These are phyloP conservation scores for Juglanconis sp. DNA, from an alignment of 2,329 filamentous ascomycete species.

Conservation along the genomic window DNA sequence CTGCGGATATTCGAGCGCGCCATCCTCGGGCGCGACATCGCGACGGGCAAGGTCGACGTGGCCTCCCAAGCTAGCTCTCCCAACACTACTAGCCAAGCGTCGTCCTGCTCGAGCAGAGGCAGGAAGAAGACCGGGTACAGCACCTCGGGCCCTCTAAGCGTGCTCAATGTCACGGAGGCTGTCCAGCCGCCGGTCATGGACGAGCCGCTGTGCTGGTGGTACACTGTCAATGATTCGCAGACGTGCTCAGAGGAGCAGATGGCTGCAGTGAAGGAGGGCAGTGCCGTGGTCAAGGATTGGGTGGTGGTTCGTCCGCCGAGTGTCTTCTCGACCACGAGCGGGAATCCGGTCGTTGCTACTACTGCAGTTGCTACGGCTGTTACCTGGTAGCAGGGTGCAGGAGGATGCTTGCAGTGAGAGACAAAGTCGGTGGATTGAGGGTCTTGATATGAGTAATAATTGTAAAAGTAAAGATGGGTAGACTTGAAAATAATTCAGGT, in stretches of 20 bases:
- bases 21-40: conserved; percentile 46
- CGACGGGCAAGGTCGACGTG: conserved; percentile 47
- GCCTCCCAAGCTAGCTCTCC: conserved; percentile 22
- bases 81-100: not conserved
- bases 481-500: no score
- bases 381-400: not conserved
- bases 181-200: conserved; percentile 31
- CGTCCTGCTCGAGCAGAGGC: not conserved
- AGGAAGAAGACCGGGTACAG: not conserved
- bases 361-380: not conserved
- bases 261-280: conserved; percentile 38
- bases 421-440: no score
- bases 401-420: not conserved
- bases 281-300: conserved; percentile 43
- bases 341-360: not conserved
- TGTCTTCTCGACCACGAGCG: conserved; percentile 3
- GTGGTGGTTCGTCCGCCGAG: conserved; percentile 29
- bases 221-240: conserved; percentile 24
- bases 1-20: conserved; percentile 49
- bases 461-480: no score
- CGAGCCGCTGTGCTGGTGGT: conserved; percentile 43
- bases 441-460: no score
- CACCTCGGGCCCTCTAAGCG: conserved; percentile 36
- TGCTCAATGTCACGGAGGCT: conserved; percentile 41
- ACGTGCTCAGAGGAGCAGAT: conserved; percentile 44